Percentiles rank a stretch among this genome's conserved stretches.
Conservation (phyloP, 148 eudicot genomes). For the Camellia granthamiana region DNA sequence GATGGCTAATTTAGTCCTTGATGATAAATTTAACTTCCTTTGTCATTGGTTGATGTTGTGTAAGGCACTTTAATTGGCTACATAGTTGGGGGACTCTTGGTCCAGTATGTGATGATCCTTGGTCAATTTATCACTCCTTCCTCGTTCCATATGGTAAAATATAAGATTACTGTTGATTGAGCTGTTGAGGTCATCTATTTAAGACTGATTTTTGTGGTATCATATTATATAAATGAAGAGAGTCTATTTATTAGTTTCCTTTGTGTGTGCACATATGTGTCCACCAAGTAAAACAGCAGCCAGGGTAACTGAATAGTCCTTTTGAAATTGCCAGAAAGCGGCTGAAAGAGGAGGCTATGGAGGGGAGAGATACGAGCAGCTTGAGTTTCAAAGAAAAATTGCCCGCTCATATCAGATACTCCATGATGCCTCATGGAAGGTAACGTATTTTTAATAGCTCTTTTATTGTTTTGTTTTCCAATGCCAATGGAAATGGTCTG, state of each 20-base stretch:
- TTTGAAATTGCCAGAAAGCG: constrained; percentile 61
- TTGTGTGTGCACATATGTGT: neutral
- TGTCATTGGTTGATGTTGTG: neutral
- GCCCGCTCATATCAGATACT: constrained; percentile 60
- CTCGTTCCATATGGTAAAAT: neutral
- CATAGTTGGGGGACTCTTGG: neutral
- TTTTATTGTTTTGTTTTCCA: neutral
- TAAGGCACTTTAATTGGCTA: neutral
- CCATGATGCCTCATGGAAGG: constrained; percentile 82
- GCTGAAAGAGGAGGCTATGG: constrained; percentile 98
- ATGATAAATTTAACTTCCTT: neutral
- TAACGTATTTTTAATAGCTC: constrained; percentile 15
- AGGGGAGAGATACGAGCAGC: constrained; percentile 90
- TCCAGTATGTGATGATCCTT: neutral
- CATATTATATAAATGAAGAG: neutral
- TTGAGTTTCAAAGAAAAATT: constrained; percentile 86
- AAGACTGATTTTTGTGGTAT: neutral
- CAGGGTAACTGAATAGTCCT: constrained; percentile 5
- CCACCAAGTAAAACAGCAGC: neutral
- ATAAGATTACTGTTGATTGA: neutral
- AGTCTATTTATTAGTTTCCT: neutral
- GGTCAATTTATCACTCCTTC: neutral
- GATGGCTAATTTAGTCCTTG: neutral
- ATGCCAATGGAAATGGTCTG: neutral
- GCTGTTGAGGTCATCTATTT: constrained; percentile 11